phyloP scores from a whole-genome alignment of 352 stramenopile species.

The Phytophthora kernoviae region DNA sequence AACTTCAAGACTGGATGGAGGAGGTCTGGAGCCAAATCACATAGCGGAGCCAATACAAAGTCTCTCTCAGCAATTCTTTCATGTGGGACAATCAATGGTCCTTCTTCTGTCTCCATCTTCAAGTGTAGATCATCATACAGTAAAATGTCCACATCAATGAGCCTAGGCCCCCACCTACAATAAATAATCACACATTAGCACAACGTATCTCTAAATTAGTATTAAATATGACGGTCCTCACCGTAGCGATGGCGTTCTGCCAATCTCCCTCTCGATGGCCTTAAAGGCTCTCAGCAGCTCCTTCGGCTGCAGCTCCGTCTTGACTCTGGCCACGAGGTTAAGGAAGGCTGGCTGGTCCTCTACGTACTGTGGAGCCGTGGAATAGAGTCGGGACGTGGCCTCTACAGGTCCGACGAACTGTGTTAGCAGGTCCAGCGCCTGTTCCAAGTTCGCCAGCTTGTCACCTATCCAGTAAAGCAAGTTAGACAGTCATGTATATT shows the following conservation, averaged over 20 bases:
- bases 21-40: conserved; percentile 89
- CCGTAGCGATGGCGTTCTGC: conserved; percentile 71
- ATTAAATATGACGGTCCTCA: conserved; percentile 23
- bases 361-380: conserved; percentile 94
- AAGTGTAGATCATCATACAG: conserved; percentile 88
- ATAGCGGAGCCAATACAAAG: conserved; percentile 97
- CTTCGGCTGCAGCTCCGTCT: conserved; percentile 76
- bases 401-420: conserved; percentile 48
- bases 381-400: conserved; percentile 92
- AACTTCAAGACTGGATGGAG: conserved; percentile 79
- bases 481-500: not conserved
- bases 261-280: conserved; percentile 88
- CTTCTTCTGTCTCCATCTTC: conserved; percentile 64
- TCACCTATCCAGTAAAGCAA: conserved; percentile 43
- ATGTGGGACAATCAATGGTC: conserved; percentile 94
- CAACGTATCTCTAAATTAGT: not conserved
- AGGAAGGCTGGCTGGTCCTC: conserved; percentile 95
- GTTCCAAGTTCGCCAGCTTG: conserved; percentile 71
- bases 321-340: conserved; percentile 92
- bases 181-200: conserved; percentile 3
- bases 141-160: conserved; percentile 97
- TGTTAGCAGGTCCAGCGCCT: conserved; percentile 57
- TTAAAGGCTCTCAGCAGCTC: conserved; percentile 90
- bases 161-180: conserved; percentile 89
- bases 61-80: conserved; percentile 93